Evolutionary conservation across 2,329 filamentous ascomycete genomes (phyloP).

Genomic region (Orbilia blumenaviensis): DNA sequence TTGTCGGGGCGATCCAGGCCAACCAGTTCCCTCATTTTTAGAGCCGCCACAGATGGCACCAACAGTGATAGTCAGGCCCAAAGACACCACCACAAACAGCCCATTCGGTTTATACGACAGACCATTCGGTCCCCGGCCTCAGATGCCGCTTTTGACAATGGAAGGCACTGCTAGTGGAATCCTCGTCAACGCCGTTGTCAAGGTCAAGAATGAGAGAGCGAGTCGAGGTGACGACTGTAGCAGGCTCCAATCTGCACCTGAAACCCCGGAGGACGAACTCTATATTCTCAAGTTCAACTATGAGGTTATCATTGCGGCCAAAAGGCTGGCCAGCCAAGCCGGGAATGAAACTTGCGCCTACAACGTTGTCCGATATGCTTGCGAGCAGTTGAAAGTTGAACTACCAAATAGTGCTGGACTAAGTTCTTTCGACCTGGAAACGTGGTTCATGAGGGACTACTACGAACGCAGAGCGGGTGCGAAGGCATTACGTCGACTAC

Average conservation of each 20-base stretch:
- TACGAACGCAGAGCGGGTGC: neutral
- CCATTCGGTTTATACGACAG: too few relatives aligned
- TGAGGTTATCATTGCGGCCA: neutral
- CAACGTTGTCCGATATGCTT: neutral
- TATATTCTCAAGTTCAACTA: constrained; percentile 1
- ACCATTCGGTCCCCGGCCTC: too few relatives aligned
- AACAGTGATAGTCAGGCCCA: too few relatives aligned
- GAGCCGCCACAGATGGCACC: too few relatives aligned
- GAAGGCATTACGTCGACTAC: neutral
- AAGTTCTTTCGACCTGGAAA: neutral
- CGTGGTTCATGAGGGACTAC: neutral
- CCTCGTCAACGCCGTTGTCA: neutral
- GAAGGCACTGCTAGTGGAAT: neutral
- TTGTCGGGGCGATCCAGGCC: too few relatives aligned
- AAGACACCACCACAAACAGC: too few relatives aligned
- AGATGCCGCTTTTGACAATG: too few relatives aligned
- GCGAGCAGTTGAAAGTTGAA: neutral
- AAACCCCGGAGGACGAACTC: neutral
- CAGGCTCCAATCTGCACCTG: neutral
- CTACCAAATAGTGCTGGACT: neutral
- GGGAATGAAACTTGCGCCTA: neutral
- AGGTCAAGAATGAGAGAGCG: neutral
- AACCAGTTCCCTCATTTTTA: too few relatives aligned
- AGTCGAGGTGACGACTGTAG: neutral
- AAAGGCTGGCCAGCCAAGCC: neutral